A percentile compares a stretch with the other conserved stretches of the same genome.
phyloP scores from a whole-genome alignment of 805 yeast genomes.

The Wickerhamomyces canadensis region DNA sequence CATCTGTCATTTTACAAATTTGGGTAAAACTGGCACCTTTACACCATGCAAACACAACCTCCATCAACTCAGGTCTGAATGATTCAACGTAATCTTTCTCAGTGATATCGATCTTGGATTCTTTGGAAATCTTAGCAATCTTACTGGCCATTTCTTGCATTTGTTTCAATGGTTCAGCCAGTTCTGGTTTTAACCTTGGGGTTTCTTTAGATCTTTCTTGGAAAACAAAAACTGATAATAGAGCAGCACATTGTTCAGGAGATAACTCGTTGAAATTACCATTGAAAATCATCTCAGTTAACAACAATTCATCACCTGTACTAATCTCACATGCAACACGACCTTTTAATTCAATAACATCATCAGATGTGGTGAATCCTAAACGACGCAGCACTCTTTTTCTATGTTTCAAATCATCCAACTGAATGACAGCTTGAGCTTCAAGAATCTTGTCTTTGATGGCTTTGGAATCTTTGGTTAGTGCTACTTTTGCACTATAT shows the following conservation, averaged over 20 bases:
- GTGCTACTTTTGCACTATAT: slow-evolving; percentile 58
- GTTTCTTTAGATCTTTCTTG: slow-evolving; percentile 91
- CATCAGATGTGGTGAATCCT: slow-evolving; percentile 82
- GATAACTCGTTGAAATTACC: slow-evolving; percentile 88
- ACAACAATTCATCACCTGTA: slow-evolving; percentile 75
- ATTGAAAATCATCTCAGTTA: slow-evolving; percentile 91
- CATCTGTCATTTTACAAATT: slow-evolving; percentile 98
- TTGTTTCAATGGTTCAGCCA: slow-evolving; percentile 86
- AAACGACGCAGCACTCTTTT: slow-evolving; percentile 89
- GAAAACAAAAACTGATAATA: slow-evolving; percentile 92
- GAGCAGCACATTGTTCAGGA: slow-evolving; percentile 88
- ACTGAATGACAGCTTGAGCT: slow-evolving; percentile 86
- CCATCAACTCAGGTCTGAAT: slow-evolving; percentile 93
- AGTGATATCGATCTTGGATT: slow-evolving; percentile 81
- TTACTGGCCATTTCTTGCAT: slow-evolving; percentile 88
- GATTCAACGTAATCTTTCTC: slow-evolving; percentile 91
- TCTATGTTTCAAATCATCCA: slow-evolving; percentile 90
- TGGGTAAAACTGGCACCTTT: slow-evolving; percentile 94
- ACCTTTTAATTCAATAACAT: slow-evolving; percentile 93
- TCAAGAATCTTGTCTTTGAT: slow-evolving; percentile 65
- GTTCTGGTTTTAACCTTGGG: slow-evolving; percentile 80
- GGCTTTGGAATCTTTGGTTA: slow-evolving; percentile 52
- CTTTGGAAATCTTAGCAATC: slow-evolving; percentile 84
- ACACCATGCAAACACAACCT: slow-evolving; percentile 95
- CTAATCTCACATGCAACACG: slow-evolving; percentile 96